These are phyloP conservation scores for Jaltomata sinuosa DNA, from an alignment of 257 asterid species.

Conservation along the genomic window DNA sequence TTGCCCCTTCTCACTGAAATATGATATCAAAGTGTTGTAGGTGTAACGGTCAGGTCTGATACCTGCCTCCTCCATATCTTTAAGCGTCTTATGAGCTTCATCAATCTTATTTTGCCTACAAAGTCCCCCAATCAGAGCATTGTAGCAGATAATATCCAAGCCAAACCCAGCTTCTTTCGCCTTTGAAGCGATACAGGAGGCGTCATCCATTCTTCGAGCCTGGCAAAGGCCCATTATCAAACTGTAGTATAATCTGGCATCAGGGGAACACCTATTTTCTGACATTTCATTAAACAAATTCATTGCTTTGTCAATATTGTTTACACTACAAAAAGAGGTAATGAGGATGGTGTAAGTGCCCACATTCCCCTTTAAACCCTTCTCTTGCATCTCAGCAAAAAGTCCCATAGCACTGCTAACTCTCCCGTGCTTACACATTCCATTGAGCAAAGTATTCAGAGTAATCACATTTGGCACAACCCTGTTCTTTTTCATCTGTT, in stretches of 20 bases:
- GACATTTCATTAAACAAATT: constrained; percentile 54
- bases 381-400: constrained; percentile 35
- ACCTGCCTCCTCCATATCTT: constrained; percentile 49
- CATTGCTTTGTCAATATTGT: constrained; percentile 67
- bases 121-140: constrained; percentile 64
- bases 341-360: constrained; percentile 55
- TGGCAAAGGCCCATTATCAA: constrained; percentile 62
- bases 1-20: constrained; percentile 49
- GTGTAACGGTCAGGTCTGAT: constrained; percentile 66
- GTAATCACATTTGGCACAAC: constrained; percentile 40
- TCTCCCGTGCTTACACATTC: constrained; percentile 62
- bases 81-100: constrained; percentile 40
- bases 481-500: constrained; percentile 42
- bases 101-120: constrained; percentile 57
- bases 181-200: constrained; percentile 30
- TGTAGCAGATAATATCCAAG: constrained; percentile 53
- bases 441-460: constrained; percentile 48
- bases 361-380: constrained; percentile 48
- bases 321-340: constrained; percentile 57
- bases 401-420: constrained; percentile 51
- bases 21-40: constrained; percentile 65
- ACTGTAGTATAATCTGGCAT: constrained; percentile 56
- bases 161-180: constrained; percentile 62
- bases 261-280: constrained; percentile 45
- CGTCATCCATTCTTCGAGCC: constrained; percentile 71